Evolutionary conservation across 257 asterid species (phyloP).

Genomic region (Rauvolfia tetraphylla): DNA sequence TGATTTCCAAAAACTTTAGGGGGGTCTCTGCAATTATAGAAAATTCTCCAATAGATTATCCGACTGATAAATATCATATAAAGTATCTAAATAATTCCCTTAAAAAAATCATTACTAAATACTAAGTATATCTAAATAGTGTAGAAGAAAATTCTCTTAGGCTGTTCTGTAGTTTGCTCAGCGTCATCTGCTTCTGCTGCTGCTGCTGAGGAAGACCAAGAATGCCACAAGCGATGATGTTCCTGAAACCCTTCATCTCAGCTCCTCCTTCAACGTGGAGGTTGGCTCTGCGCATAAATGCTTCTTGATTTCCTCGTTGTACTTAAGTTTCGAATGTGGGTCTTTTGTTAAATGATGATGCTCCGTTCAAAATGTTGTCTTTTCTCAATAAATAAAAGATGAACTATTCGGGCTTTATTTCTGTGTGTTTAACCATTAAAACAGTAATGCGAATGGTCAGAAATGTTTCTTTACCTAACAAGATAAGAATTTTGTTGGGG

Average conservation of each 20-base stretch:
- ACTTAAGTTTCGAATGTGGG: neutral
- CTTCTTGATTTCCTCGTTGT: constrained; percentile 1
- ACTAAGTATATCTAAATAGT: neutral
- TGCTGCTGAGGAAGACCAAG: constrained; percentile 5
- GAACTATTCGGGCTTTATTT: neutral
- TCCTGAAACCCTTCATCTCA: constrained; percentile 61
- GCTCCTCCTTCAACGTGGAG: constrained; percentile 59
- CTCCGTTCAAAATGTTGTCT: constrained; percentile 1
- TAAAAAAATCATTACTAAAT: too few relatives aligned
- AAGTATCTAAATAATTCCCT: too few relatives aligned
- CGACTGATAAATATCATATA: neutral
- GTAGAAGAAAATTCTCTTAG: neutral
- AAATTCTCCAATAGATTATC: neutral
- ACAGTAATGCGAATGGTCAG: neutral
- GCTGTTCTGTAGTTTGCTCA: neutral
- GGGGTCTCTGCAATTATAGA: constrained; percentile 5
- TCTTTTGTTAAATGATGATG: neutral
- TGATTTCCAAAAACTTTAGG: neutral
- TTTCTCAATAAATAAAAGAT: neutral
- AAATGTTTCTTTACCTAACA: neutral
- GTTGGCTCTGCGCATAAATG: constrained; percentile 24
- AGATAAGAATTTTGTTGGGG: neutral
- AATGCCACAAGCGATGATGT: constrained; percentile 61
- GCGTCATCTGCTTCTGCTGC: neutral
- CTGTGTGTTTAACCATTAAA: neutral